A percentile compares a stretch with the other conserved stretches of the same genome.
Conservation (phyloP, 2,329 filamentous ascomycete genomes). For the Ceratocystis papillata region DNA sequence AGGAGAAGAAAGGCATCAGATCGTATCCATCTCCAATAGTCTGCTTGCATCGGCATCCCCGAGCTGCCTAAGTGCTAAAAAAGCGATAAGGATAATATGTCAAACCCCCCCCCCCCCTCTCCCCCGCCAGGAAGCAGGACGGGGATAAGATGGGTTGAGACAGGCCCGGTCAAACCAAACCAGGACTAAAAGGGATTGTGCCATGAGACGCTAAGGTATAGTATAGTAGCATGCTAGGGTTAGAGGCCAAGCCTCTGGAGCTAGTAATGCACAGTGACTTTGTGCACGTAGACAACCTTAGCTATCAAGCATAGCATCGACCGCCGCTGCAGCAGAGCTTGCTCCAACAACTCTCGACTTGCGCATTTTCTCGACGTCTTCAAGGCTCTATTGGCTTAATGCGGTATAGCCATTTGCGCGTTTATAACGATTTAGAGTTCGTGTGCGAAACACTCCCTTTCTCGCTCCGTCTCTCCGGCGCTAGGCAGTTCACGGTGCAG, state of each 20-base stretch:
- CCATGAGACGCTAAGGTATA: too few species aligned
- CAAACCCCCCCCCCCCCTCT: not conserved
- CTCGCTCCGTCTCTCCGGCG: not conserved
- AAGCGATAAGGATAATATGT: not conserved
- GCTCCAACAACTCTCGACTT: too few species aligned
- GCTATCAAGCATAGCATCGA: too few species aligned
- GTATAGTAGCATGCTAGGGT: not conserved
- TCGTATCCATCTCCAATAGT: not conserved
- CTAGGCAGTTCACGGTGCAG: slow-evolving; percentile 3
- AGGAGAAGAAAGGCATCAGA: not conserved
- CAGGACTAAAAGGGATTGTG: too few species aligned
- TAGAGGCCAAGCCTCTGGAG: not conserved
- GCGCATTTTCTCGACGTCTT: too few species aligned
- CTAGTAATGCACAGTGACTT: not conserved
- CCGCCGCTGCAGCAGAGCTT: too few species aligned
- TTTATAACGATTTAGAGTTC: not conserved
- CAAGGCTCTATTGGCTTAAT: not conserved
- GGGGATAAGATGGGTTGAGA: not conserved
- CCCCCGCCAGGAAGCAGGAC: not conserved
- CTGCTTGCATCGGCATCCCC: not conserved
- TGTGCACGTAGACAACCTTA: too few species aligned
- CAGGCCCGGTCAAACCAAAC: too few species aligned
- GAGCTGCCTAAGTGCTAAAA: not conserved
- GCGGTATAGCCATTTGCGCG: not conserved
- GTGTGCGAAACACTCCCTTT: not conserved